A percentile compares a stretch with the other conserved stretches of the same genome.
These are phyloP conservation scores for Colletotrichum sp. DNA, from an alignment of 2,329 filamentous ascomycete species.

Conservation along the genomic window DNA sequence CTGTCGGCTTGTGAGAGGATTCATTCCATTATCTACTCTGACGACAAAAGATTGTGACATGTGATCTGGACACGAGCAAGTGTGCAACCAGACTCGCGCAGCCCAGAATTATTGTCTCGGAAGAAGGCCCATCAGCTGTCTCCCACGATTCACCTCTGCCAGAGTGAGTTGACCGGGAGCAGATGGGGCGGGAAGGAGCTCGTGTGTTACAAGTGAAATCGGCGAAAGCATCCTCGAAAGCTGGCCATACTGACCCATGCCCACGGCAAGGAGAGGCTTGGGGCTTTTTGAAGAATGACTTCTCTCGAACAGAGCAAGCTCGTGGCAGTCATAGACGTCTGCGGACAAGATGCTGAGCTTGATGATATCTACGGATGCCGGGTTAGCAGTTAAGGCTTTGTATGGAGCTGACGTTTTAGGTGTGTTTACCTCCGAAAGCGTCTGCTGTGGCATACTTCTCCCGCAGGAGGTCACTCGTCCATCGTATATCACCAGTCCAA, in stretches of 20 bases:
- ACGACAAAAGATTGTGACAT: not conserved
- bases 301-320: not conserved
- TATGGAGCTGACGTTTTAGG: not conserved
- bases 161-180: not conserved
- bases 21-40: not conserved
- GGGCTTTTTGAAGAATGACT: not conserved
- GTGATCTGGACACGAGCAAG: not conserved
- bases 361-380: not conserved
- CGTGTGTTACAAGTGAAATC: not conserved
- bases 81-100: not conserved
- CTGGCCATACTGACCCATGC: not conserved
- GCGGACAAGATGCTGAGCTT: not conserved
- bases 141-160: not conserved
- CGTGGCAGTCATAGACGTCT: not conserved
- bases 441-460: not conserved
- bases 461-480: not conserved
- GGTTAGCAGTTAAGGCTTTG: not conserved
- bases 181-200: not conserved
- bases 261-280: not conserved
- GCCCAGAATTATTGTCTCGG: not conserved
- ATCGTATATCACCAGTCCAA: not conserved
- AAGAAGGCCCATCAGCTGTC: not conserved
- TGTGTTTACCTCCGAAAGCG: not conserved
- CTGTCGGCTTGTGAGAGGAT: not conserved
- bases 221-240: not conserved